A percentile compares a stretch with the other conserved stretches of the same genome.
phyloP scores from a whole-genome alignment of 2,329 filamentous ascomycete genomes.

The Tolypocladium cylindrosporum region DNA sequence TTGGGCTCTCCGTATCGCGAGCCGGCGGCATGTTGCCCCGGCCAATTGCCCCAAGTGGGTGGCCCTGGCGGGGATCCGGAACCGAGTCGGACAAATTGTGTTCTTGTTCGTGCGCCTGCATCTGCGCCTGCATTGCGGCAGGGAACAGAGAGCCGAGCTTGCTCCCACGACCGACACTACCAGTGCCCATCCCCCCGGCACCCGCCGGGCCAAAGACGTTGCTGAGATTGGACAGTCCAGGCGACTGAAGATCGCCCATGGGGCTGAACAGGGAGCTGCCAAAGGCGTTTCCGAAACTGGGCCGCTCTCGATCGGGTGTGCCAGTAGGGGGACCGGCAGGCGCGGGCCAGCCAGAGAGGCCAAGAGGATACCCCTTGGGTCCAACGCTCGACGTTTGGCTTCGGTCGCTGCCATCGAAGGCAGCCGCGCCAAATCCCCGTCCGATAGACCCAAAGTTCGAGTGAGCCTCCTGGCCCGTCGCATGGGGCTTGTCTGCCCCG shows the following conservation, averaged over 20 bases:
- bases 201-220: conserved; percentile 59
- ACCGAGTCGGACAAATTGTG: conserved; percentile 45
- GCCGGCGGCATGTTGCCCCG: conserved; percentile 46
- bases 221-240: conserved; percentile 56
- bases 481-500: conserved; percentile 35
- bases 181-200: conserved; percentile 43
- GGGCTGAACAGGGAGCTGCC: conserved; percentile 74
- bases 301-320: conserved; percentile 57
- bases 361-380: conserved; percentile 61
- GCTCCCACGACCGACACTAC: conserved; percentile 64
- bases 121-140: conserved; percentile 79
- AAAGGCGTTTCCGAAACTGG: conserved; percentile 49
- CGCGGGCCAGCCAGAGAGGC: conserved; percentile 52
- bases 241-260: conserved; percentile 69
- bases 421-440: conserved; percentile 39
- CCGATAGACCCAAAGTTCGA: conserved; percentile 44
- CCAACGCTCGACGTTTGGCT: conserved; percentile 89
- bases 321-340: conserved; percentile 47
- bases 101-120: conserved; percentile 64
- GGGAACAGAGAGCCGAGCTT: conserved; percentile 86
- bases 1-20: conserved; percentile 50
- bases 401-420: conserved; percentile 68
- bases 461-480: conserved; percentile 27
- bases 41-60: conserved; percentile 58
- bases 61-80: conserved; percentile 49